Evolutionary conservation across 2,329 filamentous ascomycete species (phyloP), one percentile per base, ranked within the genome.

Genomic region (Paecilomyces sp.): DNA sequence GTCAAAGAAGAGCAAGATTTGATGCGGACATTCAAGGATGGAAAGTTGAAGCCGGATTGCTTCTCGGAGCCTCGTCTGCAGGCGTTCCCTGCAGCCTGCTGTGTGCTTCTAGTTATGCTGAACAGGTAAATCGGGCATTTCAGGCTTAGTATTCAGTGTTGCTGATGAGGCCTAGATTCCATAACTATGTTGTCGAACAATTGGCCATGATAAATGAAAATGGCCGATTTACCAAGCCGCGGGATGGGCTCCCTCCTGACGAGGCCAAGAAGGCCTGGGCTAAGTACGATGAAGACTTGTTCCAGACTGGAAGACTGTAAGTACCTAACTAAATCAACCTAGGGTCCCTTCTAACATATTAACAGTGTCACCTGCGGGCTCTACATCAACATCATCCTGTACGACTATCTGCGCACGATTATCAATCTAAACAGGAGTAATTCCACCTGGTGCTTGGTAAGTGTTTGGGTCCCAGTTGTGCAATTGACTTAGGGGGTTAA

Each of bases 191-290:
- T 0, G 92, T 90, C 1, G 83, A 86, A 58, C 88, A 93, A 62
- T 79, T 97, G 18, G 89, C 89, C 0, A 77, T 82, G n/a, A 93
- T 97, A 74, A 96, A 97, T 67, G 92, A 97, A 67, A 85, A 85
- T 53, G 87, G 86, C 15, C 84, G 90, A 24, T 97, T 96, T 74
- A 84, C 82, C 0, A 87, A 85, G 61, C 90, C 91, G 0, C 68
- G 77, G 0, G 73, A 78, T 4, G 69, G 75, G 0, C 76, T 85
- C 0, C 67, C 77, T 0, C 79, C 79, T 1, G 84, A 88, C 51
- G 78, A 80, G 28, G 70, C 77, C 22, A 67, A 72, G 58, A 70
- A 74, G 30, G 76, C 78, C 5, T 88, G 85, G 85, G 83, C 82
- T 65, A 89, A 88, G 73, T 85, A 87, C 59, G 89, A 92, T 64